Conservation (phyloP, 2,329 filamentous ascomycete species). For the Venturia carpophila region DNA sequence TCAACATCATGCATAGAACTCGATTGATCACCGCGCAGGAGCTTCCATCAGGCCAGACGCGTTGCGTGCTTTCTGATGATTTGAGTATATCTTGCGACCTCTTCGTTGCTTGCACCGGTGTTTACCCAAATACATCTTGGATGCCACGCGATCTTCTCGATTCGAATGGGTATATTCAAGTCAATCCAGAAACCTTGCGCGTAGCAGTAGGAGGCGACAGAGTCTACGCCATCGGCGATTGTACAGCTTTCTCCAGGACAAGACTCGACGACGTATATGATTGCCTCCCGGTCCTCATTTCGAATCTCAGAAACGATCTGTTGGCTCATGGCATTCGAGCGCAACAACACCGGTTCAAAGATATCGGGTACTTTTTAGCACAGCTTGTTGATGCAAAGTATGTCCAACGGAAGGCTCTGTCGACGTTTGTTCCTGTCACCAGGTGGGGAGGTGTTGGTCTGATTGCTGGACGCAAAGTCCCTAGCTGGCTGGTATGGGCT, state of each 20-base stretch:
- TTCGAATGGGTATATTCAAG: conserved; percentile 41
- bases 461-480: conserved; percentile 28
- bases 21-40: conserved; percentile 19
- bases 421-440: conserved; percentile 27
- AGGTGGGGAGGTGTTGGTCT: conserved; percentile 32
- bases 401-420: conserved; percentile 20
- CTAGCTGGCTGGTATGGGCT: conserved; percentile 29
- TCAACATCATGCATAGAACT: conserved; percentile 24
- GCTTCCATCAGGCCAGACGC: conserved; percentile 20
- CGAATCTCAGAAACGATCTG: conserved; percentile 30
- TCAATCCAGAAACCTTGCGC: conserved; percentile 39
- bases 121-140: conserved; percentile 45
- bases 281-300: conserved; percentile 30
- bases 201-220: conserved; percentile 29
- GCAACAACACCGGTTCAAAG: conserved; percentile 16
- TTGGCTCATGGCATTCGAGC: conserved; percentile 29
- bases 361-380: conserved; percentile 22
- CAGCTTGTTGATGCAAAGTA: conserved; percentile 24
- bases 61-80: conserved; percentile 25
- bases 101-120: conserved; percentile 40
- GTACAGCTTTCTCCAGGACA: conserved; percentile 28
- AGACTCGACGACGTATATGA: conserved; percentile 30
- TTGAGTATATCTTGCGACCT: conserved; percentile 29
- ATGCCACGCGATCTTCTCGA: conserved; percentile 42
- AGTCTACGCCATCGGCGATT: conserved; percentile 33